Evolutionary conservation across 805 yeast genomes (phyloP).

Genomic region (Saccharomycopsis selenospora): DNA sequence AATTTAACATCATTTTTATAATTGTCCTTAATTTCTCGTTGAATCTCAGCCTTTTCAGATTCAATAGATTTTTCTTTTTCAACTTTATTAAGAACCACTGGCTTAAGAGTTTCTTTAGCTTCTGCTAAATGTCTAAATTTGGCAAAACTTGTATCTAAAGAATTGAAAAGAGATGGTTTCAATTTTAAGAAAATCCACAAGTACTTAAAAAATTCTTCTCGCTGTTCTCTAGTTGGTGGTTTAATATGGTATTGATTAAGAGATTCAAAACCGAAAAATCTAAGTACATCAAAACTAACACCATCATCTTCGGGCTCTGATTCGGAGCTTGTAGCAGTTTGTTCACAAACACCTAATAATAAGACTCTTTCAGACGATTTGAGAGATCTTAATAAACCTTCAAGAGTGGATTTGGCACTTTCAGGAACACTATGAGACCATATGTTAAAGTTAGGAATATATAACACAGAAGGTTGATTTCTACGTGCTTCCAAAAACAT

Average conservation of each 20-base stretch:
- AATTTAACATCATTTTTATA: conserved; percentile 68
- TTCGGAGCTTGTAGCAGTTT: conserved; percentile 32
- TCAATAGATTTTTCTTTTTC: conserved; percentile 73
- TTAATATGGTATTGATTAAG: conserved; percentile 40
- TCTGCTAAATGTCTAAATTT: conserved; percentile 21
- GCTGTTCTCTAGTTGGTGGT: conserved; percentile 40
- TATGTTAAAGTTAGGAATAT: conserved; percentile 73
- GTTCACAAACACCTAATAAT: conserved; percentile 64
- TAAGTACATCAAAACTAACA: conserved; percentile 25
- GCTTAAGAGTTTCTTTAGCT: conserved; percentile 57
- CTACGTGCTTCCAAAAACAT: conserved; percentile 80
- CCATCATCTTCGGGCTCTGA: conserved; percentile 33
- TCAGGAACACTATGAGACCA: conserved; percentile 66
- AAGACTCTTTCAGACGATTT: conserved; percentile 67
- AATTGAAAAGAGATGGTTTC: conserved; percentile 62
- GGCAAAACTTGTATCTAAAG: conserved; percentile 34
- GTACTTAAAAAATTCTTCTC: conserved; percentile 48
- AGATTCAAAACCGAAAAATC: conserved; percentile 48
- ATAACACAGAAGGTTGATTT: conserved; percentile 81
- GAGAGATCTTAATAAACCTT: conserved; percentile 60
- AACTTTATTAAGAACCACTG: conserved; percentile 75
- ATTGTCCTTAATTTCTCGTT: conserved; percentile 42
- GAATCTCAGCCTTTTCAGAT: conserved; percentile 28
- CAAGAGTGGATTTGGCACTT: conserved; percentile 64
- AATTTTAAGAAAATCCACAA: conserved; percentile 49